A percentile compares a stretch with the other conserved stretches of the same genome.
phyloP scores from a whole-genome alignment of 495 filamentous ascomycete genomes.

The Penicillium paradoxum region DNA sequence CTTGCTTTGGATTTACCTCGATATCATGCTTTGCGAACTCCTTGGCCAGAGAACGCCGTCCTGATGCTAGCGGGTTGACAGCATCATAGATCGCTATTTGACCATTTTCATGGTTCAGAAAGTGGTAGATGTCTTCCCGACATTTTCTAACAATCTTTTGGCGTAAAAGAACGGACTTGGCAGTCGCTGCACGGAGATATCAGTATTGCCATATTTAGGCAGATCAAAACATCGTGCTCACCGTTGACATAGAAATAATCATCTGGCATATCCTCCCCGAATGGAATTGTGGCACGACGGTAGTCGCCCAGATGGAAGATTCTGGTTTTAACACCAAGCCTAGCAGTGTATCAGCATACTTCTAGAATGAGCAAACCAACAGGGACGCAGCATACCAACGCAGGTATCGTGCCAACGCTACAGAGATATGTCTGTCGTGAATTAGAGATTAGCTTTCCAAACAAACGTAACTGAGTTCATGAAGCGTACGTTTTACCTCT shows the following conservation, averaged over 20 bases:
- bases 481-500: conserved; percentile 87
- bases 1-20: conserved; percentile 49
- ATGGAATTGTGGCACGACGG: conserved; percentile 81
- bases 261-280: conserved; percentile 81
- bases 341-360: conserved; percentile 28
- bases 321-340: conserved; percentile 95
- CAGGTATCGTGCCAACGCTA: conserved; percentile 90
- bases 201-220: neutral
- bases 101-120: conserved; percentile 93
- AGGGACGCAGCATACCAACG: conserved; percentile 61
- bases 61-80: conserved; percentile 84
- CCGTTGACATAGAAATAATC: conserved; percentile 98
- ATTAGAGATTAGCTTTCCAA: conserved; percentile 5
- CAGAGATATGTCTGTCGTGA: conserved; percentile 73
- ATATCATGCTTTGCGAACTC: conserved; percentile 96
- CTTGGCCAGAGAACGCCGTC: conserved; percentile 82
- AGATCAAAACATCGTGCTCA: conserved; percentile 18
- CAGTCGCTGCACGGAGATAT: conserved; percentile 52
- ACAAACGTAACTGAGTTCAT: neutral
- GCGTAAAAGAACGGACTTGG: conserved; percentile 78
- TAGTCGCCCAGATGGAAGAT: conserved; percentile 98
- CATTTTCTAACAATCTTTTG: conserved; percentile 98
- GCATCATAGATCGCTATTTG: conserved; percentile 99
- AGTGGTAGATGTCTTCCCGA: conserved; percentile 92
- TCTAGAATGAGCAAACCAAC: neutral